These are phyloP conservation scores for Mycosarcoma mackinlayi DNA, from an alignment of 1,284 basidiomycete genomes.

Conservation along the genomic window DNA sequence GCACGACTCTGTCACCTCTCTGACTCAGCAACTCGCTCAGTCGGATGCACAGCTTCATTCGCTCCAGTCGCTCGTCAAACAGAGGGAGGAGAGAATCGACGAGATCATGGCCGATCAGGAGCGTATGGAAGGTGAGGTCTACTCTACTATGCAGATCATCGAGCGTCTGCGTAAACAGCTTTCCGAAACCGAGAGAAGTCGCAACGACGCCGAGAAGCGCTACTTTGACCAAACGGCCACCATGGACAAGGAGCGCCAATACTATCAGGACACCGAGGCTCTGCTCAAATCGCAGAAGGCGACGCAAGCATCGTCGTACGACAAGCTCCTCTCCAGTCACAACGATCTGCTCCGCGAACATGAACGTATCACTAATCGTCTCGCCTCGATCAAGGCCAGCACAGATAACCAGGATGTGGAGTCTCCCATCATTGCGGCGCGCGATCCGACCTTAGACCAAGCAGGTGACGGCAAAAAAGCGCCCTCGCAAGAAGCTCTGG, in stretches of 20 bases:
- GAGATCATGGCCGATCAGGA: slow-evolving; percentile 59
- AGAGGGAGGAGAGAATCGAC: slow-evolving; percentile 58
- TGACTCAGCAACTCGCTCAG: slow-evolving; percentile 33
- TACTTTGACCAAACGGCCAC: slow-evolving; percentile 55
- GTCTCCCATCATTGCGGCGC: not conserved
- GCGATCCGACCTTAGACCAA: not conserved
- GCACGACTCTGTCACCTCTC: slow-evolving; percentile 33
- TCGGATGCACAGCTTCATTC: slow-evolving; percentile 31
- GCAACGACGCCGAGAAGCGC: slow-evolving; percentile 52
- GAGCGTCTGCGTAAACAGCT: slow-evolving; percentile 56
- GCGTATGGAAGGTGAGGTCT: slow-evolving; percentile 56
- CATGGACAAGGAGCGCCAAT: slow-evolving; percentile 61
- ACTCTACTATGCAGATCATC: slow-evolving; percentile 47
- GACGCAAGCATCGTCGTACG: slow-evolving; percentile 39
- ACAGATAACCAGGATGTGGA: not conserved
- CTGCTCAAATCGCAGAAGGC: slow-evolving; percentile 56
- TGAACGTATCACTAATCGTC: slow-evolving; percentile 45
- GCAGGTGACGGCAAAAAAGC: not conserved
- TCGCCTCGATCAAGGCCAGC: slow-evolving; percentile 39
- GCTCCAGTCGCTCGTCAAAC: slow-evolving; percentile 38
- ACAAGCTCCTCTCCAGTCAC: slow-evolving; percentile 50
- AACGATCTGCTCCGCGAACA: slow-evolving; percentile 51
- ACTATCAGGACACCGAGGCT: slow-evolving; percentile 54
- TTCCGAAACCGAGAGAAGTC: slow-evolving; percentile 47
- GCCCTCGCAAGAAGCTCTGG: not conserved